phyloP scores from a whole-genome alignment of 2,329 filamentous ascomycete species.

The Penicillium fuscoglaucum region DNA sequence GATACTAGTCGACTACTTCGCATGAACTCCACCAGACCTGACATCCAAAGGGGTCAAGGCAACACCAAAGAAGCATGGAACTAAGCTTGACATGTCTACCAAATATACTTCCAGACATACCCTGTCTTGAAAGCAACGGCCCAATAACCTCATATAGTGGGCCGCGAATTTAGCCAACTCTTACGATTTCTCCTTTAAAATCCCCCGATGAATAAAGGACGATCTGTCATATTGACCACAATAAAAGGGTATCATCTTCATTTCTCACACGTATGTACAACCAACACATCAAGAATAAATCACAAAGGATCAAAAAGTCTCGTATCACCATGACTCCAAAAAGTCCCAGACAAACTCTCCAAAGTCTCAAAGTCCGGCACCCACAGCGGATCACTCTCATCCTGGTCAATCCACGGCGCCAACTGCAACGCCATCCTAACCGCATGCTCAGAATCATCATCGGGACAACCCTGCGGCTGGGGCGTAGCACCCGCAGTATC shows the following conservation, averaged over 20 bases:
- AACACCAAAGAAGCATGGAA: background rate
- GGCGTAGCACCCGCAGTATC: constrained; percentile 8
- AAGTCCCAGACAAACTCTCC: constrained; percentile 32
- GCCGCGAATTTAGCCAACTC: background rate
- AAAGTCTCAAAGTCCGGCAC: constrained; percentile 43
- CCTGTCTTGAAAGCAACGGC: background rate
- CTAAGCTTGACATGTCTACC: background rate
- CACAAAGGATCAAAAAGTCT: constrained; percentile 33
- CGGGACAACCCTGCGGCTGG: constrained; percentile 16
- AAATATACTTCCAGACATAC: background rate
- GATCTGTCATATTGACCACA: background rate
- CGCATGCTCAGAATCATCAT: constrained; percentile 34
- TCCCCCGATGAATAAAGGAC: too few species aligned
- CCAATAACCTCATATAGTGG: background rate
- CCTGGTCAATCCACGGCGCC: constrained; percentile 44
- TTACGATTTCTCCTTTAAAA: background rate
- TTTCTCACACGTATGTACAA: background rate
- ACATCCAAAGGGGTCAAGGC: background rate
- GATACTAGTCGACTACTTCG: background rate
- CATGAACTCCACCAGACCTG: too few species aligned
- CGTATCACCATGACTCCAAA: constrained; percentile 33
- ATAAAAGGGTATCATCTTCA: background rate
- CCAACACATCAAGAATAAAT: background rate
- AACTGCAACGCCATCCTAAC: constrained; percentile 42
- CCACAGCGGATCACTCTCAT: constrained; percentile 38